These are phyloP conservation scores for Darksidea phi DNA, from an alignment of 495 filamentous ascomycete species.

Conservation along the genomic window DNA sequence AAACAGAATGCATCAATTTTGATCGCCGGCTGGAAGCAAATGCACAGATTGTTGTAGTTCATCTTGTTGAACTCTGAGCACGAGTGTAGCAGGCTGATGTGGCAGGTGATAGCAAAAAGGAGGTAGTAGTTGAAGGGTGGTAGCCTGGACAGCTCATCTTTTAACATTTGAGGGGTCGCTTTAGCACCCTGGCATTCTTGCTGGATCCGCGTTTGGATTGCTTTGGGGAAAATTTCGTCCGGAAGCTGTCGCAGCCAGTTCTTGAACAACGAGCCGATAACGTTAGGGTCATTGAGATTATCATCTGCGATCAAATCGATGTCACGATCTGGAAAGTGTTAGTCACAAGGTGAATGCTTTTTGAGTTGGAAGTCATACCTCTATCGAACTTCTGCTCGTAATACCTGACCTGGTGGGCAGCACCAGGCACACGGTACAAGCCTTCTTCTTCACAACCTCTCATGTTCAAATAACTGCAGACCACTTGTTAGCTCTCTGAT, in stretches of 20 bases:
- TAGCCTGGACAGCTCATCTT: constrained; percentile 85
- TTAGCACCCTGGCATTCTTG: constrained; percentile 71
- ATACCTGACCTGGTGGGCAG: constrained; percentile 75
- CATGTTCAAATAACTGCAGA: constrained; percentile 73
- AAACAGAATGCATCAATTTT: constrained; percentile 89
- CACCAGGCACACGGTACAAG: constrained; percentile 83
- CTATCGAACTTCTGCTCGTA: constrained; percentile 86
- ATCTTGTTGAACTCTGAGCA: constrained; percentile 90
- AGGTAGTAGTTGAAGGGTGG: constrained; percentile 95
- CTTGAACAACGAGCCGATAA: constrained; percentile 88
- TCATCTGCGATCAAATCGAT: constrained; percentile 79
- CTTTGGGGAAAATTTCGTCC: constrained; percentile 83
- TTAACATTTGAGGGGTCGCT: constrained; percentile 72
- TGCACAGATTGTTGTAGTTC: constrained; percentile 87
- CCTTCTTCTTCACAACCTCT: constrained; percentile 89
- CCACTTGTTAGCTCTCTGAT: constrained; percentile 7
- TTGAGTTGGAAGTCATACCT: constrained; percentile 47
- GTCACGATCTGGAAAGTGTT: constrained; percentile 60
- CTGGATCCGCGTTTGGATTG: constrained; percentile 69
- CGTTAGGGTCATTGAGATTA: constrained; percentile 90
- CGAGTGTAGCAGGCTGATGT: constrained; percentile 80
- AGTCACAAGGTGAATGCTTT: constrained; percentile 15
- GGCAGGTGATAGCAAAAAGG: constrained; percentile 91
- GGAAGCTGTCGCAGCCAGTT: constrained; percentile 92
- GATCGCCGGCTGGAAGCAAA: constrained; percentile 93